These are phyloP conservation scores for Aspergillus quadricinctus DNA, from an alignment of 2,329 filamentous ascomycete species.

Conservation along the genomic window DNA sequence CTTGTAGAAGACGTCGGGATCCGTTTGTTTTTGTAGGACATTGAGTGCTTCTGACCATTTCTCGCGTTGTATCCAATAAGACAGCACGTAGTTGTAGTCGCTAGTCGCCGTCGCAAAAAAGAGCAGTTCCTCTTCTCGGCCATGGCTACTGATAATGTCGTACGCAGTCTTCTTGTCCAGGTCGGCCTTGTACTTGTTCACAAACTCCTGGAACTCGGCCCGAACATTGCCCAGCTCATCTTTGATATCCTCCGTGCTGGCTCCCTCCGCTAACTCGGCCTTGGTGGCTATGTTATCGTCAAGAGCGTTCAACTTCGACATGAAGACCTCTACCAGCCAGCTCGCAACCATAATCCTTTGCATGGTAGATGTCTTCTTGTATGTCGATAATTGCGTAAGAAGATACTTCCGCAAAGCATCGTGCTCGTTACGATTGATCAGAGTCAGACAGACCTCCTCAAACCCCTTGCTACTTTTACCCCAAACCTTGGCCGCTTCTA, in stretches of 20 bases:
- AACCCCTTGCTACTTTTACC: slow-evolving; percentile 96
- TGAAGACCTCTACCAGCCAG: slow-evolving; percentile 94
- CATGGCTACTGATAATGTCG: slow-evolving; percentile 93
- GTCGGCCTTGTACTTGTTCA: slow-evolving; percentile 77
- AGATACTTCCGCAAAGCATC: slow-evolving; percentile 90
- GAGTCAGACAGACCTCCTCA: slow-evolving; percentile 85
- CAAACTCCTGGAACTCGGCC: slow-evolving; percentile 83
- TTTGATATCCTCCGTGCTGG: slow-evolving; percentile 62
- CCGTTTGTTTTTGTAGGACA: slow-evolving; percentile 88
- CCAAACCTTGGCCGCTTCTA: slow-evolving; percentile 84
- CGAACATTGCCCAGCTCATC: slow-evolving; percentile 67
- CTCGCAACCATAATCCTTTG: slow-evolving; percentile 92
- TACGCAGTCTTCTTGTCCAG: slow-evolving; percentile 90
- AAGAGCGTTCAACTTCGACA: slow-evolving; percentile 91
- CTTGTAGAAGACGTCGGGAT: slow-evolving; percentile 89
- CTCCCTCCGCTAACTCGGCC: slow-evolving; percentile 70
- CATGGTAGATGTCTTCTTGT: slow-evolving; percentile 83
- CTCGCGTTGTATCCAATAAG: slow-evolving; percentile 96
- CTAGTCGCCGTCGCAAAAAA: slow-evolving; percentile 85
- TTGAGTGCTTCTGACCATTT: slow-evolving; percentile 82
- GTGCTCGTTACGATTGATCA: slow-evolving; percentile 85
- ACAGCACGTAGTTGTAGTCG: slow-evolving; percentile 90
- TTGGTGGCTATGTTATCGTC: slow-evolving; percentile 92
- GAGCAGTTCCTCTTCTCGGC: slow-evolving; percentile 84
- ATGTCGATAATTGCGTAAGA: slow-evolving; percentile 71